phyloP scores from a whole-genome alignment of 2,329 filamentous ascomycete genomes.

The Emmonsia crescens region DNA sequence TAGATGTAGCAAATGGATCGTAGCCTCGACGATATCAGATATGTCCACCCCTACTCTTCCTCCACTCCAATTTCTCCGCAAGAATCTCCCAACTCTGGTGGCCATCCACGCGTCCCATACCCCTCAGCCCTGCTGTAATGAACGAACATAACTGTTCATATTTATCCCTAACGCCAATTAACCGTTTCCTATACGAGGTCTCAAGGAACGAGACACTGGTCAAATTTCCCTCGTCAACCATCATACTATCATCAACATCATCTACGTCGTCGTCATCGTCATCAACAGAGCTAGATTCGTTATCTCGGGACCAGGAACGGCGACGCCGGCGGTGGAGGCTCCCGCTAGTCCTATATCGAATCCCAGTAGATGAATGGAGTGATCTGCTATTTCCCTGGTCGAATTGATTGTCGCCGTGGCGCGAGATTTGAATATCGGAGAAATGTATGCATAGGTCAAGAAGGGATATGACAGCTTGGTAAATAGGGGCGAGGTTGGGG shows the following conservation, averaged over 20 bases:
- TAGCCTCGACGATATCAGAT: not conserved
- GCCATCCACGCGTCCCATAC: slow-evolving; percentile 62
- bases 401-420: slow-evolving; percentile 28
- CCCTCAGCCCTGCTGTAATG: slow-evolving; percentile 59
- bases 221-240: slow-evolving; percentile 30
- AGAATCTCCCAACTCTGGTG: slow-evolving; percentile 68
- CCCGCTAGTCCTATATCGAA: slow-evolving; percentile 7
- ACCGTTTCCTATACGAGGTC: slow-evolving; percentile 39
- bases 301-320: slow-evolving; percentile 2
- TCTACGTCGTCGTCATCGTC: slow-evolving; percentile 18
- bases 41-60: slow-evolving; percentile 12
- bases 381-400: slow-evolving; percentile 23
- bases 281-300: slow-evolving; percentile 14
- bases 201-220: slow-evolving; percentile 28
- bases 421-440: slow-evolving; percentile 45
- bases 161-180: slow-evolving; percentile 49
- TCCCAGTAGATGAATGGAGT: slow-evolving; percentile 7
- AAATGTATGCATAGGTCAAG: slow-evolving; percentile 65
- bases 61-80: slow-evolving; percentile 63
- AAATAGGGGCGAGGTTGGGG: slow-evolving; percentile 56
- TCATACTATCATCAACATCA: slow-evolving; percentile 26
- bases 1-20: not conserved
- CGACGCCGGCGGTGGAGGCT: slow-evolving; percentile 6
- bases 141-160: slow-evolving; percentile 60
- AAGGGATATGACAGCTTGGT: slow-evolving; percentile 60